Base-by-base conservation (phyloP, 257 asterid genomes). In the Solanum sejunctum region DNA sequence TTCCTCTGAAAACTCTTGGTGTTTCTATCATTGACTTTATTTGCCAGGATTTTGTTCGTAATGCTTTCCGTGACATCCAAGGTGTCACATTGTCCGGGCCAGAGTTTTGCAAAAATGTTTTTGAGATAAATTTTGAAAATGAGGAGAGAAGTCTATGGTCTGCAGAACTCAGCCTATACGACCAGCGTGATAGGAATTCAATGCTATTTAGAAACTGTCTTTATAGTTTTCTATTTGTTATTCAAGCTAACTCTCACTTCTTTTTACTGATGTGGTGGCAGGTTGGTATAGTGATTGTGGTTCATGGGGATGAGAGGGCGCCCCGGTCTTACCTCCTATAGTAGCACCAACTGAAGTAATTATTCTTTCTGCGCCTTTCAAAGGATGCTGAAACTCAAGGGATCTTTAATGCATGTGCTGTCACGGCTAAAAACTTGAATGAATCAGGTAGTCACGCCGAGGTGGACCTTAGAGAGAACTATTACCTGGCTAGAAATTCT, bases 31-130 rank as follows among this genome's bases (percentile, higher is more conserved):
- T 77, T 73, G 8, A 41, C 79, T 55, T 63, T 81, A 39, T 47
- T 58, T 84, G 67, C 20, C 89, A 93, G 97, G 99, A 98, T 64
- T 95, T 93, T 89, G 85, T 95, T 77, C 98, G 95, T 55, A 92
- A 96, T 83, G 93, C 98, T 55, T 98, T 95, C 28, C 90, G 97
- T 52, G 98, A 98, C 84, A 93, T 95, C 60, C 98, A 93, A 93
- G 97, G 98, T 89, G 99, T 95, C 97, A 26, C 96, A 93, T 84
- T 96, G 96, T 86, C 88, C 93, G 82, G 99, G 99, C 73, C 98
- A 93, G 87, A 94, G 88, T 75, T 95, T 95, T 88, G 95, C 98
- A 8, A 94, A 95, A 89, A 96, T 95, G 95, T 94, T 93, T 26
- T 16, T 80, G 97, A 94, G 88, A 94, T 96, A 58, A 88, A 92